These are phyloP conservation scores for Cenchrus americanus DNA, from an alignment of 176 grass and related monocot species.

Conservation along the genomic window DNA sequence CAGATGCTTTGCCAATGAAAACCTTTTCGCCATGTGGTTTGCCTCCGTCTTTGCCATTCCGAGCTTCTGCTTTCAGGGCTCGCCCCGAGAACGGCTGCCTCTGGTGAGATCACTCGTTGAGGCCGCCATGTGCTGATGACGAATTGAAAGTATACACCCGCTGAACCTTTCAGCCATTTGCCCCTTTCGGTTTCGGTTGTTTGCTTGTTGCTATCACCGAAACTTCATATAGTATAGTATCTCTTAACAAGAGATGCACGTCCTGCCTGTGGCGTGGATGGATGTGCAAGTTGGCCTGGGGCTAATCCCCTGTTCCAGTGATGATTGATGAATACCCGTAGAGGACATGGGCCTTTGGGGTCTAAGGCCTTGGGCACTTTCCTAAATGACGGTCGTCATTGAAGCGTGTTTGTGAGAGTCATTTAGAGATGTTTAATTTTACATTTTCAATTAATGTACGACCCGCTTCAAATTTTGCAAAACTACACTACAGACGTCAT, in stretches of 20 bases:
- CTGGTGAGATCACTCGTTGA: background rate
- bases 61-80: constrained; percentile 17
- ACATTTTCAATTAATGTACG: too few relatives aligned
- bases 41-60: constrained; percentile 15
- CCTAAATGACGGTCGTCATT: too few relatives aligned
- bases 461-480: too few relatives aligned
- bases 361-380: too few relatives aligned
- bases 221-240: background rate
- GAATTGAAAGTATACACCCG: constrained; percentile 4
- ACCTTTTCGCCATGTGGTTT: background rate
- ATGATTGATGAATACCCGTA: too few relatives aligned
- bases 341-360: too few relatives aligned
- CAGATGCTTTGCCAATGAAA: constrained; percentile 15
- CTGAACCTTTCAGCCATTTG: constrained; percentile 14
- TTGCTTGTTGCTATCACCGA: constrained; percentile 37
- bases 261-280: constrained; percentile 22
- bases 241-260: too few relatives aligned
- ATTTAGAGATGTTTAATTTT: too few relatives aligned
- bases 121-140: constrained; percentile 33
- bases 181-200: constrained; percentile 36
- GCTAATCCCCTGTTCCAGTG: background rate
- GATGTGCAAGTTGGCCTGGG: background rate
- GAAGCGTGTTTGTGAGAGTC: too few relatives aligned
- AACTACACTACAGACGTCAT: too few relatives aligned
- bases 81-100: background rate